phyloP scores from a whole-genome alignment of 2,329 filamentous ascomycete species.

The Pestalotiopsis sp. region DNA sequence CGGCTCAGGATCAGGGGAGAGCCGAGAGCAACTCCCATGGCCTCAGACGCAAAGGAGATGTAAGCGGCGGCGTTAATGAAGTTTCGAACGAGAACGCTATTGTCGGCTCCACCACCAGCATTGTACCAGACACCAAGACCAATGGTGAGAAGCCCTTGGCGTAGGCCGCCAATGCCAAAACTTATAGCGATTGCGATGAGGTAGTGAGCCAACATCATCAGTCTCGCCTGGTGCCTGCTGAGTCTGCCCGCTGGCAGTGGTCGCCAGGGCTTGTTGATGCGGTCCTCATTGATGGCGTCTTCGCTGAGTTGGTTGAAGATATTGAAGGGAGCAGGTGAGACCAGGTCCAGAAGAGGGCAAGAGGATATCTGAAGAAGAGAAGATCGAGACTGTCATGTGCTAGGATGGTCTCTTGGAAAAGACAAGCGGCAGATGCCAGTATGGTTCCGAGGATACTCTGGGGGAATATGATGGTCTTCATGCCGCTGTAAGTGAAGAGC shows the following conservation, averaged over 20 bases:
- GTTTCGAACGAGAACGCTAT: background rate
- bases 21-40: background rate
- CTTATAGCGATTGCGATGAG: background rate
- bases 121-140: background rate
- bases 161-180: background rate
- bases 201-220: background rate
- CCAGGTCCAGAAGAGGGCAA: background rate
- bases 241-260: background rate
- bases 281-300: background rate
- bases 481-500: background rate
- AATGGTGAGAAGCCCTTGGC: background rate
- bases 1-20: background rate
- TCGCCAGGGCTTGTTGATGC: conserved; percentile 3
- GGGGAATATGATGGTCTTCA: conserved; percentile 1
- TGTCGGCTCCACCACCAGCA: background rate
- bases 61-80: background rate
- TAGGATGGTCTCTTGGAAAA: background rate
- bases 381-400: background rate
- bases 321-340: background rate
- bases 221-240: background rate
- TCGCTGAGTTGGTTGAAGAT: background rate
- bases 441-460: background rate
- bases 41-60: background rate
- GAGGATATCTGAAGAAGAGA: background rate
- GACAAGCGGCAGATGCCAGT: background rate